phyloP scores from a whole-genome alignment of 2,329 filamentous ascomycete genomes.

The Didymella lethalis region DNA sequence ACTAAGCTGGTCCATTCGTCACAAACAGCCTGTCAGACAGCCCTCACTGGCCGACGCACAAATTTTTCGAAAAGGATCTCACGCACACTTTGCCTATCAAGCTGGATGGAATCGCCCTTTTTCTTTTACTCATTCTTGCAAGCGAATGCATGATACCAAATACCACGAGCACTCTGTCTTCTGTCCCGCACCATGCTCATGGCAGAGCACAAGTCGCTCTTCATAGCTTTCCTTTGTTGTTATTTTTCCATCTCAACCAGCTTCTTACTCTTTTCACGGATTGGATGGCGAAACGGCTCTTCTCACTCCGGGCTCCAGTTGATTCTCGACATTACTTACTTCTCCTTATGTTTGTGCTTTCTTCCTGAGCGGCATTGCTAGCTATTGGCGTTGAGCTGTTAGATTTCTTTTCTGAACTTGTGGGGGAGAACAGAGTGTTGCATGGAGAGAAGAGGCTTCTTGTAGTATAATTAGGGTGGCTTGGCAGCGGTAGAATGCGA shows the following conservation, averaged over 20 bases:
- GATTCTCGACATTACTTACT: neutral
- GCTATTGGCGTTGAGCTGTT: conserved; percentile 2
- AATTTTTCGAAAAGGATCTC: conserved; percentile 16
- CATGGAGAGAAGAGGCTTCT: neutral
- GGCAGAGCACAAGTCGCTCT: neutral
- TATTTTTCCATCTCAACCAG: conserved; percentile 1
- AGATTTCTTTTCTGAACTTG: conserved; percentile 6
- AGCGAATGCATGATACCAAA: conserved; percentile 26
- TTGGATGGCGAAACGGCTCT: conserved; percentile 13
- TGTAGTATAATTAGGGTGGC: conserved; percentile 1
- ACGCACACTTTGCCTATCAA: conserved; percentile 21
- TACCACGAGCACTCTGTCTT: conserved; percentile 2
- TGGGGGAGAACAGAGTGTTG: neutral
- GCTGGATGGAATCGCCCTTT: conserved; percentile 7
- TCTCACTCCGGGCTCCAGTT: neutral
- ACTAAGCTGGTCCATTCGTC: conserved; percentile 24
- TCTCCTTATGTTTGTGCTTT: neutral
- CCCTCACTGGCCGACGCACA: neutral
- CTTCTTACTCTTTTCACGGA: conserved; percentile 7
- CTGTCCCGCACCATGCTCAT: neutral
- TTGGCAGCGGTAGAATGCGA: neutral
- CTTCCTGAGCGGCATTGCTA: conserved; percentile 15
- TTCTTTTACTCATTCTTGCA: conserved; percentile 19
- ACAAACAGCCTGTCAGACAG: neutral
- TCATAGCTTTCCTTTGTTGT: conserved; percentile 8